These are phyloP conservation scores for Calcarisporium arbuscula DNA, from an alignment of 2,329 filamentous ascomycete species.

Conservation along the genomic window DNA sequence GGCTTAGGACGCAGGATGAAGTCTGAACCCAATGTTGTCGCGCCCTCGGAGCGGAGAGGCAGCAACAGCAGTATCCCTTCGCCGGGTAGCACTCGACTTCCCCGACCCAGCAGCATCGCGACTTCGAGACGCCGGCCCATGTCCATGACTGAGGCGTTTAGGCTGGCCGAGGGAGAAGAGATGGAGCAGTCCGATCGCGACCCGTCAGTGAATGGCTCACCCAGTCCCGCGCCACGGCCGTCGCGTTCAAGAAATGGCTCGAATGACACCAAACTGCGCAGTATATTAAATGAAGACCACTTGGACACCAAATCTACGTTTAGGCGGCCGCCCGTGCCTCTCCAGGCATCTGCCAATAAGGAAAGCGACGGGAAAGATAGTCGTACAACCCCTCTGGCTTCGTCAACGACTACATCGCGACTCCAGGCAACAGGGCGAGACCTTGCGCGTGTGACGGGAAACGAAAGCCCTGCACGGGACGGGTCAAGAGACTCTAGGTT, in stretches of 20 bases:
- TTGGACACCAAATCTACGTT: slow-evolving; percentile 26
- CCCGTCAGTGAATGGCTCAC: slow-evolving; percentile 36
- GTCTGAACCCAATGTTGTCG: too few species aligned
- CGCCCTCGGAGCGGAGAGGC: slow-evolving; percentile 10
- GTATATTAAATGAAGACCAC: slow-evolving; percentile 21
- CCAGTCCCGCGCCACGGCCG: slow-evolving; percentile 43
- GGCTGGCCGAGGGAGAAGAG: slow-evolving; percentile 23
- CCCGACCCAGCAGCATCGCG: slow-evolving; percentile 19
- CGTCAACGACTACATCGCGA: too few species aligned
- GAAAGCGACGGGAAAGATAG: too few species aligned
- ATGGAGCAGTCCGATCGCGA: slow-evolving; percentile 17
- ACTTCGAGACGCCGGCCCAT: slow-evolving; percentile 27
- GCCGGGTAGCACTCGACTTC: slow-evolving; percentile 27
- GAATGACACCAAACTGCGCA: slow-evolving; percentile 24
- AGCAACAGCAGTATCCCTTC: slow-evolving; percentile 18
- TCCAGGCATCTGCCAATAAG: too few species aligned
- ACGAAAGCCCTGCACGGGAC: too few species aligned
- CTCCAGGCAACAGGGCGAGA: too few species aligned
- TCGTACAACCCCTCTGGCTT: too few species aligned
- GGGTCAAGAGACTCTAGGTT: too few species aligned
- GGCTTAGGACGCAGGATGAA: too few species aligned
- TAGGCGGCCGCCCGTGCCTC: too few species aligned
- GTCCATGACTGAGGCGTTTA: slow-evolving; percentile 37
- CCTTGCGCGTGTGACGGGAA: too few species aligned
- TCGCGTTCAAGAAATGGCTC: slow-evolving; percentile 30